A percentile compares a stretch with the other conserved stretches of the same genome.
Conservation (phyloP, 768 basidiomycete genomes). For the Roridomyces roridus region DNA sequence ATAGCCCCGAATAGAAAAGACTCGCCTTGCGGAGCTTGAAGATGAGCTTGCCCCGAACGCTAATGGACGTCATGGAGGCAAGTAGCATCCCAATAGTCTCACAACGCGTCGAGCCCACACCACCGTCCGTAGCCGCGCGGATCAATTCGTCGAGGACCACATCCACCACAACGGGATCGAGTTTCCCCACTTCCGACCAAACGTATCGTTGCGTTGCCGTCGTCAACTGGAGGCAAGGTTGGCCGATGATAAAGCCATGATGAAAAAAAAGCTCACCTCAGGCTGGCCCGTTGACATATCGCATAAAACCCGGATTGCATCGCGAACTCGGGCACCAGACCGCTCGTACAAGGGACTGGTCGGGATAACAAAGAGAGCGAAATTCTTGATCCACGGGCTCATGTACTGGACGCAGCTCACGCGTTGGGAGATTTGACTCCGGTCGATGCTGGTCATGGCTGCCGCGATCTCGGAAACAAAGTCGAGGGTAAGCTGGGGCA, state of each 20-base stretch:
- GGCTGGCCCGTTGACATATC: slow-evolving; percentile 75
- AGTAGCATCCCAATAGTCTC: slow-evolving; percentile 80
- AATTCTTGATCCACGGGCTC: slow-evolving; percentile 88
- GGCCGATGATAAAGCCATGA: not conserved
- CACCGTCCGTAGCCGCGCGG: slow-evolving; percentile 83
- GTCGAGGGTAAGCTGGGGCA: slow-evolving; percentile 87
- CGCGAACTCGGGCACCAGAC: slow-evolving; percentile 76
- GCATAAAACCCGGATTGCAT: slow-evolving; percentile 80
- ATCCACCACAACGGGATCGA: slow-evolving; percentile 72
- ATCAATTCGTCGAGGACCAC: slow-evolving; percentile 82
- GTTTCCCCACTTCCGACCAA: slow-evolving; percentile 77
- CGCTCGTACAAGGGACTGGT: slow-evolving; percentile 71
- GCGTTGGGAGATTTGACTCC: slow-evolving; percentile 53
- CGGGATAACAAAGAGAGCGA: slow-evolving; percentile 73
- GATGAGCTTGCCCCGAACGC: slow-evolving; percentile 79
- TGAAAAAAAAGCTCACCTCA: slow-evolving; percentile 56
- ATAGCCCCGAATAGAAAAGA: slow-evolving; percentile 2
- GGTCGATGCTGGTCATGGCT: slow-evolving; percentile 61
- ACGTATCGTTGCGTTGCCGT: slow-evolving; percentile 73
- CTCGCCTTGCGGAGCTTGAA: slow-evolving; percentile 79
- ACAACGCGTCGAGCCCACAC: slow-evolving; percentile 74
- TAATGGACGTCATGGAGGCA: slow-evolving; percentile 75
- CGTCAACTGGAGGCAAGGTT: slow-evolving; percentile 53
- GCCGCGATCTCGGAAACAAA: slow-evolving; percentile 86
- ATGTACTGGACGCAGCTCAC: slow-evolving; percentile 82